Conservation (phyloP, 1,284 basidiomycete genomes). For the Melampsora americana region DNA sequence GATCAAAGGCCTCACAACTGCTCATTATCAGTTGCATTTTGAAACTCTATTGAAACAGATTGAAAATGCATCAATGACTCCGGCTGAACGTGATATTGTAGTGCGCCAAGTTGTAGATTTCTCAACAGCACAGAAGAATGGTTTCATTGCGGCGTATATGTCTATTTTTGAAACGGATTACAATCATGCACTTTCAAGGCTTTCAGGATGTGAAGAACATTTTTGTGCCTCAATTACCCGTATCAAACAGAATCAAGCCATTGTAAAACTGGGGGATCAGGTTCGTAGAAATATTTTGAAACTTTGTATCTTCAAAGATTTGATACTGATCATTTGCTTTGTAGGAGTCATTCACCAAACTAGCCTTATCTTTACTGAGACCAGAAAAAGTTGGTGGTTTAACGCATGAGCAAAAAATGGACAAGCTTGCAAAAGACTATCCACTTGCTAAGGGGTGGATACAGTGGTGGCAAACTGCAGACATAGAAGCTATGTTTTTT, state of each 20-base stretch:
- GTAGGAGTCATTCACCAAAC: not conserved
- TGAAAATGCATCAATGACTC: not conserved
- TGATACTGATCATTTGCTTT: not conserved
- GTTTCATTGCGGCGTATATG: conserved; percentile 10
- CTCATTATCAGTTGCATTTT: conserved; percentile 13
- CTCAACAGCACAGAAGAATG: not conserved
- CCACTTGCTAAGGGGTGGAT: conserved; percentile 15
- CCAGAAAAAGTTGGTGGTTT: not conserved
- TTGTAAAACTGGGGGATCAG: not conserved
- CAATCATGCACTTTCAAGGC: not conserved
- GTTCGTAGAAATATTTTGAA: not conserved
- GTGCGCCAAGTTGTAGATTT: conserved; percentile 16
- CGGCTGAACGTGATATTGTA: not conserved
- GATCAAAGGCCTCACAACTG: not conserved
- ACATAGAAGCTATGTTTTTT: conserved; percentile 20
- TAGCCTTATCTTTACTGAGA: not conserved
- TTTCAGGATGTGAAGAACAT: conserved; percentile 20
- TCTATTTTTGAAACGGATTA: not conserved
- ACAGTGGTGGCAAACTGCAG: conserved; percentile 8
- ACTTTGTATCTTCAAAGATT: not conserved
- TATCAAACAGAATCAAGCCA: conserved; percentile 2
- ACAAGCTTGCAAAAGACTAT: not conserved
- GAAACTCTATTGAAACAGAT: not conserved
- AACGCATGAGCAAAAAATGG: conserved; percentile 14
- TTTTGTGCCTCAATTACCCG: not conserved